These are phyloP conservation scores for Lindgomyces ingoldianus DNA, from an alignment of 495 filamentous ascomycete genomes.

Conservation along the genomic window DNA sequence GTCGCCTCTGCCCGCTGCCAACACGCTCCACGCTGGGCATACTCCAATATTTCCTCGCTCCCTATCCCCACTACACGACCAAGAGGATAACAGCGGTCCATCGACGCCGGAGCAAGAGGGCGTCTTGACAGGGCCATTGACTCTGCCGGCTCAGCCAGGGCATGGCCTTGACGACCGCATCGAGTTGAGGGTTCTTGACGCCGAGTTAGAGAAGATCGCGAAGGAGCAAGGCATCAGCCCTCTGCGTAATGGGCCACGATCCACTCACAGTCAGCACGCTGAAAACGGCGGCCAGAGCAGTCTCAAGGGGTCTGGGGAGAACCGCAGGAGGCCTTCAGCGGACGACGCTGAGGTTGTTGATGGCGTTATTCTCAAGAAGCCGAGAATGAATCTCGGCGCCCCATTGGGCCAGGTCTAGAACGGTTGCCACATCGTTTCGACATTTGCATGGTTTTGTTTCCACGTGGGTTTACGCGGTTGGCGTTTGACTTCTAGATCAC, in stretches of 20 bases:
- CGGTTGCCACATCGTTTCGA: not conserved
- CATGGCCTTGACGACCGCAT: slow-evolving; percentile 28
- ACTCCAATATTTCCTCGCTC: slow-evolving; percentile 27
- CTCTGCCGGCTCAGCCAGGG: slow-evolving; percentile 19
- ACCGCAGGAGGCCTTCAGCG: not conserved
- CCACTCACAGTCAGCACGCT: not conserved
- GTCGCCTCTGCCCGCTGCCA: slow-evolving; percentile 25
- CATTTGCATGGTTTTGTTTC: slow-evolving; percentile 2
- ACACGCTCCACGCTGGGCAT: slow-evolving; percentile 33
- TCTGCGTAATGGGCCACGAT: not conserved
- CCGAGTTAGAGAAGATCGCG: slow-evolving; percentile 44
- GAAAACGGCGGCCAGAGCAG: slow-evolving; percentile 3
- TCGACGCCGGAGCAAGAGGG: slow-evolving; percentile 14
- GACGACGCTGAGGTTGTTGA: slow-evolving; percentile 21
- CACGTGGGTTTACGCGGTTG: not conserved
- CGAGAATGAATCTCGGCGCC: slow-evolving; percentile 32
- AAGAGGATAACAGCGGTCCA: not conserved
- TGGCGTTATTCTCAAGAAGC: slow-evolving; percentile 33
- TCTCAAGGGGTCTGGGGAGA: slow-evolving; percentile 1
- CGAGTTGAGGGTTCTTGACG: slow-evolving; percentile 16
- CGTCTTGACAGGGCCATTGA: slow-evolving; percentile 15
- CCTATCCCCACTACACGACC: slow-evolving; percentile 13
- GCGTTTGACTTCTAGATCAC: too few relatives aligned
- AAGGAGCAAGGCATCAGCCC: slow-evolving; percentile 37
- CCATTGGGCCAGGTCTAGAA: slow-evolving; percentile 29